phyloP scores from a whole-genome alignment of 495 filamentous ascomycete genomes.

The Aspergillus cristatus region DNA sequence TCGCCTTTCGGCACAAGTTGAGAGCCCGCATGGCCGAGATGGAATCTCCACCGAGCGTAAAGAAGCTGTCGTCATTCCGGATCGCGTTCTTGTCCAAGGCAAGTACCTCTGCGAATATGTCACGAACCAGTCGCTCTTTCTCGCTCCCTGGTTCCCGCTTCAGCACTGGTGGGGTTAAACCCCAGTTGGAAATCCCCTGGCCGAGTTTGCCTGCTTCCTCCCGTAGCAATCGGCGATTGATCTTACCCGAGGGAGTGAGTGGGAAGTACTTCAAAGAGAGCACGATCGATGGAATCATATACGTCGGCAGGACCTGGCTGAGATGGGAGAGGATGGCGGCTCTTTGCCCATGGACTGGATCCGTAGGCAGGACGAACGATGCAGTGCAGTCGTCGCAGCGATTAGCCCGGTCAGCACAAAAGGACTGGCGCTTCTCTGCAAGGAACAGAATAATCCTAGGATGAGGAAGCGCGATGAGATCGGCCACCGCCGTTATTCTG shows the following conservation, averaged over 20 bases:
- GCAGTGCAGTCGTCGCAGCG: too few species aligned
- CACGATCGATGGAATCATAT: conserved; percentile 33
- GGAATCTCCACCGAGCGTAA: conserved; percentile 45
- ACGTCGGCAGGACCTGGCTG: conserved; percentile 18
- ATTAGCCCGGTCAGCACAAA: too few species aligned
- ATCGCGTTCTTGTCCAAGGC: conserved; percentile 17
- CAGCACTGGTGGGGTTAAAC: background rate
- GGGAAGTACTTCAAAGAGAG: conserved; percentile 14
- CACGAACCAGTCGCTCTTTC: conserved; percentile 12
- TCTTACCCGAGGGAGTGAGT: background rate
- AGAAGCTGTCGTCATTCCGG: conserved; percentile 42
- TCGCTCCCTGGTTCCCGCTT: background rate
- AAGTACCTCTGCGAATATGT: conserved; percentile 27
- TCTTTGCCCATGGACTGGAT: background rate
- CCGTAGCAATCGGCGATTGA: background rate
- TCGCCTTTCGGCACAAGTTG: too few species aligned
- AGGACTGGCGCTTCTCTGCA: too few species aligned
- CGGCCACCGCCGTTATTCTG: too few species aligned
- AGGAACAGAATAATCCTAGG: too few species aligned
- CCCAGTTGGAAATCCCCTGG: background rate
- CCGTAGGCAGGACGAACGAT: too few species aligned
- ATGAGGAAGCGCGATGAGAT: too few species aligned
- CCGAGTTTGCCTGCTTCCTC: background rate
- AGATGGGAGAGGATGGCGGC: too few species aligned
- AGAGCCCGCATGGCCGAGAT: conserved; percentile 49